Evolutionary conservation across 768 basidiomycete species (phyloP).

Genomic region (Lentinus tigrinus): DNA sequence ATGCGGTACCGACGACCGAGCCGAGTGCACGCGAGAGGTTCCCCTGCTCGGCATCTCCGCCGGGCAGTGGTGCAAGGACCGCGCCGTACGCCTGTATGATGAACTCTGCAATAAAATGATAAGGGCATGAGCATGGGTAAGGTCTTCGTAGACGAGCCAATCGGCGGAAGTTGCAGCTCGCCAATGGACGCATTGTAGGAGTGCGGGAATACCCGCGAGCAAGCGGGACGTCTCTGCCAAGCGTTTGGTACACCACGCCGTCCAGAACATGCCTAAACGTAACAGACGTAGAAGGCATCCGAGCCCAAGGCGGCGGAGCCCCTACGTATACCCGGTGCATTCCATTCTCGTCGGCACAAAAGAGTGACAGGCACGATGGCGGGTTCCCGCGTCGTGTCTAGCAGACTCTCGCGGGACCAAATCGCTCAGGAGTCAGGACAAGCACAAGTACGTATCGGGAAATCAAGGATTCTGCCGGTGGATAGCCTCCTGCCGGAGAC

Average conservation of each 20-base stretch:
- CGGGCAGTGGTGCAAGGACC: conserved; percentile 73
- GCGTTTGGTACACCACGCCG: too few relatives aligned
- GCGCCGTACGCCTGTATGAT: conserved; percentile 86
- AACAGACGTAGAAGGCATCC: background rate
- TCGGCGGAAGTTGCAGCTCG: background rate
- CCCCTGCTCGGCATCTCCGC: conserved; percentile 59
- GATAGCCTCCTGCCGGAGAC: too few relatives aligned
- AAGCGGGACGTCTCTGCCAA: background rate
- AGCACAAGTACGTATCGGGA: too few relatives aligned
- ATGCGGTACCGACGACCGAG: conserved; percentile 82
- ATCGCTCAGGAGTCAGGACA: too few relatives aligned
- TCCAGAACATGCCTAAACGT: too few relatives aligned
- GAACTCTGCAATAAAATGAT: conserved; percentile 51
- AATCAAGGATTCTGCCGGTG: too few relatives aligned
- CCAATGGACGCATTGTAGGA: background rate
- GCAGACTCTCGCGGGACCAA: too few relatives aligned
- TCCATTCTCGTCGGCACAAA: background rate
- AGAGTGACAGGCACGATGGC: background rate
- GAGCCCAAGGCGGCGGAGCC: conserved; percentile 9
- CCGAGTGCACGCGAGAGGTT: conserved; percentile 84
- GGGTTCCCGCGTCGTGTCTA: too few relatives aligned
- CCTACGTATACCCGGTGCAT: background rate
- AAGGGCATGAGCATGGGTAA: background rate
- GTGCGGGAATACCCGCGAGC: background rate
- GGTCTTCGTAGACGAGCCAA: background rate